Evolutionary conservation across 257 asterid species (phyloP).

Genomic region (Solanum verrucosum): DNA sequence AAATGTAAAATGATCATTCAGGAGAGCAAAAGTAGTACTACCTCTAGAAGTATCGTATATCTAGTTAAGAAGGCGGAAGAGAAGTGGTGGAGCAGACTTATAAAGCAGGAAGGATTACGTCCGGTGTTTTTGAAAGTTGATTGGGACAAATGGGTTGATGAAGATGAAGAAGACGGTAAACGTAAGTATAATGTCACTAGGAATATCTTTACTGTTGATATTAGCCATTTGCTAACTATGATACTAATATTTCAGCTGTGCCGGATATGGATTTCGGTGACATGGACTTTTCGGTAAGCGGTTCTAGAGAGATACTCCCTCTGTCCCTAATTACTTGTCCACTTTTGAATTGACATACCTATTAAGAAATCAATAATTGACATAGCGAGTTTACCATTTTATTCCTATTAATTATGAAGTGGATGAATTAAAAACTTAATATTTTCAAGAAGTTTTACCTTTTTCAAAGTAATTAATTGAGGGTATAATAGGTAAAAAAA

Average conservation of each 20-base stretch:
- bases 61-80: slow-evolving; percentile 68
- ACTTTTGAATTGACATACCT: no score
- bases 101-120: slow-evolving; percentile 47
- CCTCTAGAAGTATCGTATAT: slow-evolving; percentile 40
- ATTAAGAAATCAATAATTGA: no score
- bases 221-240: not conserved
- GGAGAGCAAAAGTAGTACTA: slow-evolving; percentile 53
- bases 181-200: slow-evolving; percentile 10
- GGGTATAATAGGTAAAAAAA: no score
- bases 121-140: slow-evolving; percentile 66
- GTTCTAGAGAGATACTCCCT: not conserved
- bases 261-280: slow-evolving; percentile 35
- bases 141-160: slow-evolving; percentile 90
- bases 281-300: slow-evolving; percentile 49
- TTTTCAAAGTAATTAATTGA: no score
- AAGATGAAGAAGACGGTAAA: slow-evolving; percentile 52
- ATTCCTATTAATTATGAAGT: no score
- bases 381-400: no score
- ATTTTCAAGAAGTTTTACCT: no score
- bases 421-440: no score
- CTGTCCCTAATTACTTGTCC: no score
- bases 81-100: slow-evolving; percentile 71
- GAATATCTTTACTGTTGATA: not conserved
- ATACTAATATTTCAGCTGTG: slow-evolving; percentile 21
- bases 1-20: slow-evolving; percentile 10